Evolutionary conservation across 306 rosid genomes (phyloP).

Genomic region (Astragalus glycyphyllos): DNA sequence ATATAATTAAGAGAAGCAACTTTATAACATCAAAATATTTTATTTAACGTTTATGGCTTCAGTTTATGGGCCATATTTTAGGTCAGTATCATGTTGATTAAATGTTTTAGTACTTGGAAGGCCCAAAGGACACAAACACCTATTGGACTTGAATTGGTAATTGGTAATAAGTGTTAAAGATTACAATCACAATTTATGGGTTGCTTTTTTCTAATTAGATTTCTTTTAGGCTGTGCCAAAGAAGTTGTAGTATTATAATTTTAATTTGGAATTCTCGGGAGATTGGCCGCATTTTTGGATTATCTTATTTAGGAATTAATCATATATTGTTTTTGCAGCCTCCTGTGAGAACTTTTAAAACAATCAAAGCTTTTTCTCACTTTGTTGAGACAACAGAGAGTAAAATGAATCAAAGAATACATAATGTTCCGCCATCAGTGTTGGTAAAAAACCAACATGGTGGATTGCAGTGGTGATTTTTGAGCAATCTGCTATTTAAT

Average conservation of each 20-base stretch:
- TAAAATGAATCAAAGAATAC: neutral
- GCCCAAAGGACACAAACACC: neutral
- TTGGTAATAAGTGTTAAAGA: neutral
- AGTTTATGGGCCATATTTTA: neutral
- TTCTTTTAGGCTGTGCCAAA: neutral
- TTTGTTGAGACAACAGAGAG: neutral
- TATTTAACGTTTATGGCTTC: conserved; percentile 2
- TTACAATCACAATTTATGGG: neutral
- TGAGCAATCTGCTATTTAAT: too few species aligned
- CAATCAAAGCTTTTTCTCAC: conserved; percentile 8
- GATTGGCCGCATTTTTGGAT: neutral
- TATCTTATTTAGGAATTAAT: conserved; percentile 12
- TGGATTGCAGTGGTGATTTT: too few species aligned
- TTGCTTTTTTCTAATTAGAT: neutral
- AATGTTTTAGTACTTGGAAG: conserved; percentile 11
- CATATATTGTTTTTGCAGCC: neutral
- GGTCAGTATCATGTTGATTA: neutral
- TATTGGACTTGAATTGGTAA: neutral
- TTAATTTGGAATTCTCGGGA: neutral
- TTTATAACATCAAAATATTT: conserved; percentile 5
- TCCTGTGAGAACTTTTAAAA: neutral
- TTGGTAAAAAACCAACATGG: too few species aligned
- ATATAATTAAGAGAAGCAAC: neutral
- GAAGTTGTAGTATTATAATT: neutral
- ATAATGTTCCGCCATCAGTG: neutral